Base-by-base conservation (phyloP, 257 asterid species). In the Gynochthodes officinalis region DNA sequence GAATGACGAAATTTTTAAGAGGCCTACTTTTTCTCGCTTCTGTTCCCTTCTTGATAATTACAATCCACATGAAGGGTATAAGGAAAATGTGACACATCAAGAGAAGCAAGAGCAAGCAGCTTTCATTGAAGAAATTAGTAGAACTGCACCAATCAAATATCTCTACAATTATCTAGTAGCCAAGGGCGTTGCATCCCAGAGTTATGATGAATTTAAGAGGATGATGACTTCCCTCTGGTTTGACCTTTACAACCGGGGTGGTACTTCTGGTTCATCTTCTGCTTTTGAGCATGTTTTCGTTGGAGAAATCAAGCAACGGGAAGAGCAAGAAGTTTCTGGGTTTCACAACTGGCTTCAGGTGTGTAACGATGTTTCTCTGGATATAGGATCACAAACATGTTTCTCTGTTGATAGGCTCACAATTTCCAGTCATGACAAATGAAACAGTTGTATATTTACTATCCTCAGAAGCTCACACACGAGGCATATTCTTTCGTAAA, bases 311-410 rank as follows among this genome's bases (percentile, higher is more conserved):
- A 93, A 93, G 87, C 82, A 85, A 33, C 82, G 76, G 0, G 96
- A 91, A 76, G 98, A 89, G 74, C 84, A 90, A 78, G 83, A 82
- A 76, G 96, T 91, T 69, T 88, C 96, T 12, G 98, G 98, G 71
- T 93, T 93, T 75, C 98, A 93, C 83, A 93, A 93, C 82, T 93
- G 98, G 98, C 90, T 93, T 80, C 98, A 93, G 97, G 98, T 93
- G 71, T 35, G 77, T 42, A 67, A 73, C 76, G n/a, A 11, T 23
- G 59, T 64, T 61, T 55, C 55, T 66, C 1, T 33, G 30, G 21
- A 42, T 11, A 14, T 9, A 14, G 21, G 48, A 25, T 50, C 57
- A 50, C 37, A 23, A 16, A n/a, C n/a, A 11, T 23, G 59, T 64
- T 61, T 55, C 55, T 66, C 1, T 33, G 30, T 30, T 53, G 19